Evolutionary conservation across 2,329 filamentous ascomycete genomes (phyloP).

Genomic region (Talaromyces sp.): DNA sequence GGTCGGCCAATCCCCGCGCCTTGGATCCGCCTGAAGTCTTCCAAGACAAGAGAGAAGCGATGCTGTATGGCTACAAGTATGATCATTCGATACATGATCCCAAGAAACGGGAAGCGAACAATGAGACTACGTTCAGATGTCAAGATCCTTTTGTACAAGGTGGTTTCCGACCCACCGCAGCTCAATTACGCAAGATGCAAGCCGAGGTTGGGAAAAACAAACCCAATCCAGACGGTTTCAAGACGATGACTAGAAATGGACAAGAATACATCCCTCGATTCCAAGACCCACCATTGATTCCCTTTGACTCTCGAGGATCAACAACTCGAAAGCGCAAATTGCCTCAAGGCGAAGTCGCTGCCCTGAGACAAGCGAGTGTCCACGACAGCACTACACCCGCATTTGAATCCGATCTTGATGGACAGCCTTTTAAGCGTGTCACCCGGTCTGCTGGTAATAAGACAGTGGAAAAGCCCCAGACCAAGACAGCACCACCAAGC

Average conservation of each 20-base stretch:
- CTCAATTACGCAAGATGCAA: slow-evolving; percentile 38
- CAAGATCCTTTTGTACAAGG: slow-evolving; percentile 56
- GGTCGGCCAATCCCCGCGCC: slow-evolving; percentile 47
- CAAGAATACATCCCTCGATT: slow-evolving; percentile 34
- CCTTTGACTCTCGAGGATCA: slow-evolving; percentile 23
- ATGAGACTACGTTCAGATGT: slow-evolving; percentile 40
- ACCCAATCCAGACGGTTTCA: slow-evolving; percentile 41
- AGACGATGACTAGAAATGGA: slow-evolving; percentile 32
- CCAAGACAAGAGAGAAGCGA: slow-evolving; percentile 57
- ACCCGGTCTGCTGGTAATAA: slow-evolving; percentile 28
- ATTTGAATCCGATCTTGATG: slow-evolving; percentile 27
- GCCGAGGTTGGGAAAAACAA: slow-evolving; percentile 32
- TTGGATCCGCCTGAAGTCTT: slow-evolving; percentile 47
- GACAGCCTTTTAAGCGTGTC: slow-evolving; percentile 26
- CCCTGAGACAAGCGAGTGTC: slow-evolving; percentile 18
- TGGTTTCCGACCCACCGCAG: slow-evolving; percentile 41
- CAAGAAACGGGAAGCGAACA: slow-evolving; percentile 20
- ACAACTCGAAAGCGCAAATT: slow-evolving; percentile 35
- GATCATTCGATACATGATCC: slow-evolving; percentile 32
- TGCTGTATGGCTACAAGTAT: slow-evolving; percentile 56
- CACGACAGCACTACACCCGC: slow-evolving; percentile 25
- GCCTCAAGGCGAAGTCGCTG: slow-evolving; percentile 29
- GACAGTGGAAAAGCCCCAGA: slow-evolving; percentile 19
- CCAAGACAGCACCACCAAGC: slow-evolving; percentile 19
- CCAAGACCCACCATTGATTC: slow-evolving; percentile 29